Conservation (phyloP, 2,329 filamentous ascomycete species). For the Trichoderma sp. region DNA sequence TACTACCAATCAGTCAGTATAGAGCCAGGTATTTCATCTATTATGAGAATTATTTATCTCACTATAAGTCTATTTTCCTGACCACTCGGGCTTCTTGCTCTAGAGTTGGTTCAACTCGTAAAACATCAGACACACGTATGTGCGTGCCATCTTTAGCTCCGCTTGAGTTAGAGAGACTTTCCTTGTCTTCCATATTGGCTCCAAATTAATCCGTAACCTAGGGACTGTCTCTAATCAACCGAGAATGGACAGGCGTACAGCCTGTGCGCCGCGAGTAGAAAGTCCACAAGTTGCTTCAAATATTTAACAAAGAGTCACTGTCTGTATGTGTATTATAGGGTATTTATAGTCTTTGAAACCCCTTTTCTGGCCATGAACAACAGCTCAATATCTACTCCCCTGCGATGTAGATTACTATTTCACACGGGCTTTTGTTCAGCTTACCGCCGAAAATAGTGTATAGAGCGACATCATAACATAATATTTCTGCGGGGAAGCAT, state of each 20-base stretch:
- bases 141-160: not conserved
- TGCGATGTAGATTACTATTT: not conserved
- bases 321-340: not conserved
- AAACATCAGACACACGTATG: not conserved
- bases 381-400: not conserved
- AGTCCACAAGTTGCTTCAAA: not conserved
- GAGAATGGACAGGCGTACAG: not conserved
- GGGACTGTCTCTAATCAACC: not conserved
- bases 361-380: not conserved
- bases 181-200: not conserved
- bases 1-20: slow-evolving; percentile 24
- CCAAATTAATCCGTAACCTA: not conserved
- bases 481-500: not conserved
- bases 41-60: not conserved
- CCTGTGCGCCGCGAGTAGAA: not conserved
- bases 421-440: not conserved
- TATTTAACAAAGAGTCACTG: not conserved
- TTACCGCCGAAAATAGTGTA: not conserved
- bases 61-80: not conserved
- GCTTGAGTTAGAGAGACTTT: not conserved
- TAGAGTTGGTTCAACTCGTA: no score
- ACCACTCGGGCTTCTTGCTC: not conserved
- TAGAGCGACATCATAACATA: not conserved
- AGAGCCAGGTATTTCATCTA: not conserved
- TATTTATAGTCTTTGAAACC: not conserved